Percentiles rank a stretch among this genome's conserved stretches.
These are phyloP conservation scores for Dendrocalamus sinicus DNA, from an alignment of 176 grass and related monocot species.

Conservation along the genomic window DNA sequence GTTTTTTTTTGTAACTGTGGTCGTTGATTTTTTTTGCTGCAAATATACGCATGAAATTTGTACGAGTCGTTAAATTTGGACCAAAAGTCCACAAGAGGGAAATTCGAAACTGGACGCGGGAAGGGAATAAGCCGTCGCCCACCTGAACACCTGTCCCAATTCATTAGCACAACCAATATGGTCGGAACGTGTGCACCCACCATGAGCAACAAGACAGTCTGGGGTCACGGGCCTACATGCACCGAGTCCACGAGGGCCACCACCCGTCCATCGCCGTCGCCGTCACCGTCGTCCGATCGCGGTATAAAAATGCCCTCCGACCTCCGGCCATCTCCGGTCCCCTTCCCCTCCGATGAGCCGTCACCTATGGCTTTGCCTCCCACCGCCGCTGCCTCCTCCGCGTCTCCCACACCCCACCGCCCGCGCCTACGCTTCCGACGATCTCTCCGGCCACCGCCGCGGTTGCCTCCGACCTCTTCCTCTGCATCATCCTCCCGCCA, in stretches of 20 bases:
- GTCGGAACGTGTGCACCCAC: background rate
- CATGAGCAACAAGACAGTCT: background rate
- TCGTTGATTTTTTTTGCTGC: no score
- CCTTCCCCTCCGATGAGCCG: background rate
- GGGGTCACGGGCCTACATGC: constrained; percentile 2
- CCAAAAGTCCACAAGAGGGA: background rate
- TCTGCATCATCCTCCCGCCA: background rate
- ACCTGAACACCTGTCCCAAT: no score
- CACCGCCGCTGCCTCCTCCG: background rate
- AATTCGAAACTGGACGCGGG: background rate
- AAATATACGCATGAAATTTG: no score
- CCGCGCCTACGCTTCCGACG: constrained; percentile 26
- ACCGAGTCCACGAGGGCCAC: constrained; percentile 8
- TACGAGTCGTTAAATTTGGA: no score
- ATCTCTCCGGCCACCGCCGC: constrained; percentile 33
- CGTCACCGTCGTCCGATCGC: background rate
- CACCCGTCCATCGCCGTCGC: background rate
- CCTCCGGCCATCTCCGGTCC: constrained; percentile 3
- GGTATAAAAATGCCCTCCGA: no score
- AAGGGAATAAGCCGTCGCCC: background rate
- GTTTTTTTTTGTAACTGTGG: no score
- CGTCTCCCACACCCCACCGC: constrained; percentile 5
- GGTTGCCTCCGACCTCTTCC: background rate
- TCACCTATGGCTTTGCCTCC: constrained; percentile 18
- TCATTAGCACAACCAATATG: background rate